Base-by-base conservation (phyloP, 106 monocot genomes). In the Allium cepa region DNA sequence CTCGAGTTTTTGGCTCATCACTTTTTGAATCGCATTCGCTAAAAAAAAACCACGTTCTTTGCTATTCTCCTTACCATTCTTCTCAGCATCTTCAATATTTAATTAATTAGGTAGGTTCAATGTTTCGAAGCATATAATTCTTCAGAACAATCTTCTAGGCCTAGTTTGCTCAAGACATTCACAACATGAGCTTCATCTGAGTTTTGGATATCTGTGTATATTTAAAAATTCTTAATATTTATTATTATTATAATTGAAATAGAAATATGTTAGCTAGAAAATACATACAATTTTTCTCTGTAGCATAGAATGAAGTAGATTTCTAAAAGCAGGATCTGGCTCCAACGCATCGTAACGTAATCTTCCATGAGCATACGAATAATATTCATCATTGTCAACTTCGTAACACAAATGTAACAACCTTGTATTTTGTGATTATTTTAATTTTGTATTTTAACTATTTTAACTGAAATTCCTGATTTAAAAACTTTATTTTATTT, bases 91-190 rank as follows among this genome's bases (percentile, higher is more conserved):
- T 49, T 55, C 26, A 28, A 56, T 48, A 6, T 11, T 66, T 7
- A 46, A 9, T 59, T 7, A 47, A 15, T 8, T 8, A 9, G 83
- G 57, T 50, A 75, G 73, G 68, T 94, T 94, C 9, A 94, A 82
- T 11, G 94, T 87, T 76, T 94, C 94, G 68, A 94, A 94, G 77
- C 90, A 94, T 57, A 94, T 90, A 27, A 90, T 71, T 17, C 90
- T 62, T 94, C 90, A 67, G 90, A 94, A 77, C 94, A 94, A 51
- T 87, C 94, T 71, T 94, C 94, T 36, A 94, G 69, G 8, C 94
- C 90, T 26, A 94, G 69, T 57, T 71, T 75, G 17, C 59, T 76
- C 11, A 94, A 76, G 26, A 85, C 90, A 73, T 64, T 60, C 11
- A 64, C 78, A 9, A 75, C 94, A 77, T 90, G 94, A 62, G 71